Base-by-base conservation (phyloP, 164 flowering plant genomes). In the Nymphaea colorata region DNA sequence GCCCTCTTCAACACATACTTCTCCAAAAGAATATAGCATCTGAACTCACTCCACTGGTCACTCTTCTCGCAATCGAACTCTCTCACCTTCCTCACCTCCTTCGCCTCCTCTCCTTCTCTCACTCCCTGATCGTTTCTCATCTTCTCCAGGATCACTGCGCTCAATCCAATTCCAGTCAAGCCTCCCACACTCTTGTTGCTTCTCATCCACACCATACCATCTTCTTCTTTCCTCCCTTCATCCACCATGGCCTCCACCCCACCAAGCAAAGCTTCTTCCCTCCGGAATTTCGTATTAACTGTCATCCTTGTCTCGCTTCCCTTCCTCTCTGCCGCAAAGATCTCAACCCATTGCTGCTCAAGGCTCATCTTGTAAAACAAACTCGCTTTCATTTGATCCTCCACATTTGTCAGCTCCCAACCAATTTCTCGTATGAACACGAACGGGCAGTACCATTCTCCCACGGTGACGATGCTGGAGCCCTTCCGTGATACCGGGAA, bases 281-380 rank as follows among this genome's bases (percentile, higher is more conserved):
- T 69, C 44, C 25, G 25, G 25, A 69, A 15, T 4, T 15, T 61
- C 41, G 61, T 62, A 36, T 62, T 62, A 18, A 69, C 66, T n/a
- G 15, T 16, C 55, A 62, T 66, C 36, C 36, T 25, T 0, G 14
- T 43, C 42, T 76, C 79, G 1, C 69, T 70, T 15, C 59, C 59
- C 10, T 70, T 4, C 43, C 77, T 82, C 42, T 76, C 71, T 42
- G 74, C 64, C 5, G 64, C 47, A 62, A 71, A 80, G 25, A 88
- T 70, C 70, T 72, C 72, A 57, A 83, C 84, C 95, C 95, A 89
- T 42, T 70, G 64, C 66, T 84, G 91, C 71, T 87, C 84, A 0
- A 89, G 76, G 63, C 78, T 79, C 76, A 85, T 81, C 78, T 77
- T 80, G 61, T 87, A 87, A 67, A 68, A 87, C 67, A 68, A 62